phyloP scores from a whole-genome alignment of 306 rosid species.

The Acmispon strigosus region DNA sequence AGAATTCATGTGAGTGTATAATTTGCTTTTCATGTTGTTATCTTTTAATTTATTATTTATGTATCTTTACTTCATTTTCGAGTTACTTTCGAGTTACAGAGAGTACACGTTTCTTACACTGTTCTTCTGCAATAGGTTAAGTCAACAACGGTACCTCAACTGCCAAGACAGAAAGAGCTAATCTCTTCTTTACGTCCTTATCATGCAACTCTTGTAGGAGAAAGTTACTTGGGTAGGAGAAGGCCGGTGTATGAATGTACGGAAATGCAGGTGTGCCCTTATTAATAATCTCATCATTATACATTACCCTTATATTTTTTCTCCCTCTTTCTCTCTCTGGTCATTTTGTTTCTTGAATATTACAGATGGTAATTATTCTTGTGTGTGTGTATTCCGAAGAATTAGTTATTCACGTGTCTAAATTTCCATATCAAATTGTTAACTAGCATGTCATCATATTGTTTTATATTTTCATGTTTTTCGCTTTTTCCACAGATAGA shows the following conservation, averaged over 20 bases:
- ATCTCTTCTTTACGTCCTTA: conserved; percentile 63
- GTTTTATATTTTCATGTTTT: neutral
- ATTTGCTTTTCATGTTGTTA: no score
- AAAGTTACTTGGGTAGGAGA: conserved; percentile 87
- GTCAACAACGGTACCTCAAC: conserved; percentile 71
- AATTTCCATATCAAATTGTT: neutral
- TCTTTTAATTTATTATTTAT: neutral
- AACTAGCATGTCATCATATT: neutral
- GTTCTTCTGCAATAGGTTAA: conserved; percentile 54
- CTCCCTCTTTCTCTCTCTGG: neutral
- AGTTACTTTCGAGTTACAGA: neutral
- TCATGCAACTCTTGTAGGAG: conserved; percentile 89
- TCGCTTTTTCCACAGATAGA: conserved; percentile 43
- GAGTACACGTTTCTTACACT: conserved; percentile 21
- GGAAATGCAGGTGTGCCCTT: conserved; percentile 70
- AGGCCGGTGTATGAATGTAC: conserved; percentile 85
- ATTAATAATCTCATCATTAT: neutral
- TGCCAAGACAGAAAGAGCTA: conserved; percentile 74
- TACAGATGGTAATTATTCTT: neutral
- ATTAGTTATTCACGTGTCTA: neutral
- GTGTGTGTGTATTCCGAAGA: neutral
- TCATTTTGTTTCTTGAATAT: neutral
- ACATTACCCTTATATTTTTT: neutral
- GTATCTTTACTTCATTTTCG: neutral
- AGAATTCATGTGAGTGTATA: neutral